phyloP scores from a whole-genome alignment of 768 basidiomycete species.

The Lactifluus pinguis region DNA sequence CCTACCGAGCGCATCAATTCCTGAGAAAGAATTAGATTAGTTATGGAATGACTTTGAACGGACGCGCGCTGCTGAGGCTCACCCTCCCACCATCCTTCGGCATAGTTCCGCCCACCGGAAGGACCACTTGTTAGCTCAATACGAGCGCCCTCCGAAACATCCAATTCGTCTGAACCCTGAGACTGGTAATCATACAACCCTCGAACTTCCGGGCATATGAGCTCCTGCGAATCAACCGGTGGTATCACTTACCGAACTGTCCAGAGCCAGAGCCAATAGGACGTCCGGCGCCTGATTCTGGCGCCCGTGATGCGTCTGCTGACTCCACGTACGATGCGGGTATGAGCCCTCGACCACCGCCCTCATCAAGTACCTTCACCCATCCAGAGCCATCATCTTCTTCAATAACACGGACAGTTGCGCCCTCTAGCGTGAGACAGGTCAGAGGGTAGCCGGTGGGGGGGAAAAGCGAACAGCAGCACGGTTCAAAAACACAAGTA shows the following conservation, averaged over 20 bases:
- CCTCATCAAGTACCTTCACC: slow-evolving; percentile 60
- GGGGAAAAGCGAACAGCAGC: not conserved
- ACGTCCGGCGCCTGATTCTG: slow-evolving; percentile 17
- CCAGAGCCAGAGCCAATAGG: slow-evolving; percentile 28
- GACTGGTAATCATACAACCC: slow-evolving; percentile 75
- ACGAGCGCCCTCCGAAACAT: slow-evolving; percentile 48
- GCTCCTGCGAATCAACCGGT: slow-evolving; percentile 2
- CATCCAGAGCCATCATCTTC: slow-evolving; percentile 82
- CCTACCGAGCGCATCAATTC: slow-evolving; percentile 46
- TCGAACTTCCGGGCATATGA: slow-evolving; percentile 43
- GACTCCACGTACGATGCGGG: slow-evolving; percentile 73
- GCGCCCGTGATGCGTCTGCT: slow-evolving; percentile 23
- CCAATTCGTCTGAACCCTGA: slow-evolving; percentile 63
- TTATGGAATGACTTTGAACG: slow-evolving; percentile 15
- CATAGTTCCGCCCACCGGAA: slow-evolving; percentile 55
- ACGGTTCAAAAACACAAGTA: not conserved
- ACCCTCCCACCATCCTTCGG: slow-evolving; percentile 88
- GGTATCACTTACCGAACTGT: slow-evolving; percentile 40
- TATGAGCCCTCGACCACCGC: slow-evolving; percentile 61
- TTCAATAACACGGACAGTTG: slow-evolving; percentile 56
- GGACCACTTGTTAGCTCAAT: slow-evolving; percentile 57
- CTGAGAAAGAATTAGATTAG: slow-evolving; percentile 32
- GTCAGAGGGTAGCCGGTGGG: not conserved
- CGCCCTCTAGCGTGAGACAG: slow-evolving; percentile 45
- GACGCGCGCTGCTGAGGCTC: slow-evolving; percentile 21